Percentiles rank a stretch among this genome's conserved stretches.
These are phyloP conservation scores for Betula pendula DNA, from an alignment of 306 rosid genomes.

Conservation along the genomic window DNA sequence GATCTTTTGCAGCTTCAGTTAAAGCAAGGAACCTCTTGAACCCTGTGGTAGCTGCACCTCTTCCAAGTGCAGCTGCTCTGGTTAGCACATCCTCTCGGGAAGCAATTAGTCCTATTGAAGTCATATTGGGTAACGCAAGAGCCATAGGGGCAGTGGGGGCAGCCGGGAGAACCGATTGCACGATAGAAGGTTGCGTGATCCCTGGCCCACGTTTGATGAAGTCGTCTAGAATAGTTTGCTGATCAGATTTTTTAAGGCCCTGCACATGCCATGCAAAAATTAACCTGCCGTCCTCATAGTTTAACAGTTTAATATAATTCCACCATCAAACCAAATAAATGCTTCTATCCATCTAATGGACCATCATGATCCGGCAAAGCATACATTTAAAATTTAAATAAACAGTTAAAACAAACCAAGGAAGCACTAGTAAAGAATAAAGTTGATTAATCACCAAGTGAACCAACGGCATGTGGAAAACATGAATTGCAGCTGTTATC, in stretches of 20 bases:
- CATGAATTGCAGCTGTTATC: background rate
- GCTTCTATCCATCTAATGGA: background rate
- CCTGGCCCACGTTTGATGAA: conserved; percentile 92
- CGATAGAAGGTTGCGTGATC: conserved; percentile 65
- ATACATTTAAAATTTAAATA: no score
- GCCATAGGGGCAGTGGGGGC: conserved; percentile 45
- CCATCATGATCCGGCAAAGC: background rate
- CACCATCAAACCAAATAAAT: background rate
- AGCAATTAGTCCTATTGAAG: conserved; percentile 56
- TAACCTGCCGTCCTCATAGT: background rate
- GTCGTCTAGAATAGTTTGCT: conserved; percentile 88
- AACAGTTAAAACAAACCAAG: background rate
- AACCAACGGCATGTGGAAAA: background rate
- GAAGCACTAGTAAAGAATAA: background rate
- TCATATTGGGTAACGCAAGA: conserved; percentile 48
- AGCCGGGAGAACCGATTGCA: conserved; percentile 47
- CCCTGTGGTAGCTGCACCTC: conserved; percentile 98
- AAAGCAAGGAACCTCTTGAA: conserved; percentile 97
- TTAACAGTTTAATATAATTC: background rate
- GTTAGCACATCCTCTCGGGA: conserved; percentile 89
- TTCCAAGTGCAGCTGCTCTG: conserved; percentile 97
- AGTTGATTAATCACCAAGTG: background rate
- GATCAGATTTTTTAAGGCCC: conserved; percentile 92
- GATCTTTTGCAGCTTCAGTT: conserved; percentile 96
- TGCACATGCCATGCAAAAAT: conserved; percentile 38